These are phyloP conservation scores for Neurospora sp. DNA, from an alignment of 495 filamentous ascomycete species.

Conservation along the genomic window DNA sequence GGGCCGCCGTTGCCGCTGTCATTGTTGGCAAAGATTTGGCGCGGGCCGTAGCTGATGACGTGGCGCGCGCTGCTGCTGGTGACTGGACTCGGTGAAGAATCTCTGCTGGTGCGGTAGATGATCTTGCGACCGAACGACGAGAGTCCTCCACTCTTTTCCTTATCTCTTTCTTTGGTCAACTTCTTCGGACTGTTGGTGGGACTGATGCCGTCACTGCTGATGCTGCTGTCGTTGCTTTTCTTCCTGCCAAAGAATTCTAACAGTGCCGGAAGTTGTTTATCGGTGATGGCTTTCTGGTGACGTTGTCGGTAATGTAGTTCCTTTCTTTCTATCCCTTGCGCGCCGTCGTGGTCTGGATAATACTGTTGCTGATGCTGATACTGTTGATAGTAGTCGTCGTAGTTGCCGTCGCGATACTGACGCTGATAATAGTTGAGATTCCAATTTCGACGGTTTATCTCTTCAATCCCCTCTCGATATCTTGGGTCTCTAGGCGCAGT, in stretches of 20 bases:
- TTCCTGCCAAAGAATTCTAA: background rate
- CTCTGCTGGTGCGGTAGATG: constrained; percentile 2
- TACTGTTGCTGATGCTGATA: constrained; percentile 2
- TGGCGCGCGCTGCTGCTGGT: constrained; percentile 4
- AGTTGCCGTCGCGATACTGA: background rate
- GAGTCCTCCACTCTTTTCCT: constrained; percentile 5
- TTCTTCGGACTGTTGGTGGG: background rate
- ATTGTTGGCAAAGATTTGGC: constrained; percentile 12
- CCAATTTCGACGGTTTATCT: background rate
- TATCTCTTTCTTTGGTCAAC: background rate
- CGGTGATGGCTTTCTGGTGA: constrained; percentile 9
- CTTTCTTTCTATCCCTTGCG: background rate
- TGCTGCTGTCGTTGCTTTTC: background rate
- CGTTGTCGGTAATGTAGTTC: constrained; percentile 3
- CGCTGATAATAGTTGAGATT: background rate
- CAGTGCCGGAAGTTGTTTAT: constrained; percentile 13
- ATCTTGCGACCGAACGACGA: background rate
- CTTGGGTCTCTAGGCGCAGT: background rate
- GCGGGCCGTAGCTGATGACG: constrained; percentile 6
- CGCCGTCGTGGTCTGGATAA: background rate
- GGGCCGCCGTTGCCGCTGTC: constrained; percentile 30
- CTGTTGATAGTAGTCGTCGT: background rate
- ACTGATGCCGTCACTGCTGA: background rate
- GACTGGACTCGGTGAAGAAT: background rate
- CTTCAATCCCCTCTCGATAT: background rate